These are phyloP conservation scores for Sphagnum fallax DNA, from an alignment of 228 moss, liverwort and hornwort species.

Conservation along the genomic window DNA sequence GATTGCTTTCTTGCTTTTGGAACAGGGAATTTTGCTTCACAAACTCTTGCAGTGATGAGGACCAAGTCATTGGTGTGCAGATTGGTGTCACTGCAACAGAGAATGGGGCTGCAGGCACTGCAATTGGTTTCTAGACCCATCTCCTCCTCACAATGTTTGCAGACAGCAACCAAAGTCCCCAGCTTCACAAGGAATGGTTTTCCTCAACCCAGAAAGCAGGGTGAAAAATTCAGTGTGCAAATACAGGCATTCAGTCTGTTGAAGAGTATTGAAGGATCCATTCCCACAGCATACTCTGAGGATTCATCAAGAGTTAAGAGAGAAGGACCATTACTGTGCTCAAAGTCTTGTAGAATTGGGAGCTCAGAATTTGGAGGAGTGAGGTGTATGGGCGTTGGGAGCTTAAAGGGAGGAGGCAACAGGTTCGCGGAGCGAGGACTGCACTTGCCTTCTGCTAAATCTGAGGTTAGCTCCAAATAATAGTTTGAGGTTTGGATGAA, in stretches of 20 bases:
- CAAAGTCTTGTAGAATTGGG: conserved; percentile 1
- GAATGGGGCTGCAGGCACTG: conserved; percentile 6
- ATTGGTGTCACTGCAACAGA: conserved; percentile 9
- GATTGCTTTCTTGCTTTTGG: no score
- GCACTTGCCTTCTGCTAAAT: no score
- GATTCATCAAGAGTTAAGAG: not conserved
- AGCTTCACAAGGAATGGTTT: not conserved
- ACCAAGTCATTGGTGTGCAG: conserved; percentile 22
- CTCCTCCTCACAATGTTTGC: conserved; percentile 2
- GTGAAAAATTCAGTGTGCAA: not conserved
- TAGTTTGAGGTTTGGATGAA: no score
- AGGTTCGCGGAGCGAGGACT: no score
- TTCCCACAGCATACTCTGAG: no score
- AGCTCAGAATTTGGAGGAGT: conserved; percentile 8
- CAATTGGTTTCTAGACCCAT: conserved; percentile 13
- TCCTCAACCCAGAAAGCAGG: not conserved
- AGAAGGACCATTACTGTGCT: not conserved
- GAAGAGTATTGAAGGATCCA: no score
- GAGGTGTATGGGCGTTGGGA: conserved; percentile 45
- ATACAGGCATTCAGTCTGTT: not conserved
- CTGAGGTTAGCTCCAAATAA: no score
- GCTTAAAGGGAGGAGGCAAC: conserved; percentile 23
- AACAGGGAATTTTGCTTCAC: no score
- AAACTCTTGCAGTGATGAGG: conserved; percentile 20
- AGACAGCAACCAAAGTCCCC: conserved; percentile 3